Conservation (phyloP, 345 rosid genomes). For the Gynandropsis gynandra region DNA sequence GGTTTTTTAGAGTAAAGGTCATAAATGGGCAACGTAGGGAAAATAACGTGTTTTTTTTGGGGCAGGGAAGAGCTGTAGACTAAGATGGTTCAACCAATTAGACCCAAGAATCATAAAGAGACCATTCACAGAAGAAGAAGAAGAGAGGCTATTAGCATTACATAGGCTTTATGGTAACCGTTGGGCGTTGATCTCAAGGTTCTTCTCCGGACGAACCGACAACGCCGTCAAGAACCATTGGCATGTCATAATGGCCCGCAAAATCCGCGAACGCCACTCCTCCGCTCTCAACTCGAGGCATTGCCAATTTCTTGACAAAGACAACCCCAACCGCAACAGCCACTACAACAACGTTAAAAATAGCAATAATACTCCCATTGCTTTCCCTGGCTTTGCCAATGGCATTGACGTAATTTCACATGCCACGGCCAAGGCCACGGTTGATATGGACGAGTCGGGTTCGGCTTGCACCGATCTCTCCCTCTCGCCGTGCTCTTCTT, state of each 20-base stretch:
- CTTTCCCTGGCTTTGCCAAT: too few species aligned
- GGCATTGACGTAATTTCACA: too few species aligned
- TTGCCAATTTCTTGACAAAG: too few species aligned
- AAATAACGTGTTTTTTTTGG: too few species aligned
- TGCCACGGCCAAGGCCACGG: too few species aligned
- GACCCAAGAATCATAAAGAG: conserved; percentile 91
- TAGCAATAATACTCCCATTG: too few species aligned
- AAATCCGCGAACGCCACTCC: conserved; percentile 86
- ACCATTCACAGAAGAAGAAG: conserved; percentile 91
- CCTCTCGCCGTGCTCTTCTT: conserved; percentile 33
- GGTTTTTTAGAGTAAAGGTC: too few species aligned
- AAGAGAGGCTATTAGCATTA: conserved; percentile 88
- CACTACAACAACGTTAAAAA: too few species aligned
- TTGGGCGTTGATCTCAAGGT: conserved; percentile 98
- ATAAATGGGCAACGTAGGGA: too few species aligned
- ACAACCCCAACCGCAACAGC: too few species aligned
- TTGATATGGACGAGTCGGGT: conserved; percentile 38
- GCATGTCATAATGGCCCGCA: conserved; percentile 98
- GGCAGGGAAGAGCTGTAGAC: conserved; percentile 88
- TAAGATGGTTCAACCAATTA: conserved; percentile 95
- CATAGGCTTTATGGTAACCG: conserved; percentile 93
- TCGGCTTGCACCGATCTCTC: conserved; percentile 57
- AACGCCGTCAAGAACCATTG: conserved; percentile 97
- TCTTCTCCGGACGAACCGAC: conserved; percentile 98
- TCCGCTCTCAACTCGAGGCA: conserved; percentile 23